Conservation (phyloP, 75 land plant species). For the Larix kaempferi region DNA sequence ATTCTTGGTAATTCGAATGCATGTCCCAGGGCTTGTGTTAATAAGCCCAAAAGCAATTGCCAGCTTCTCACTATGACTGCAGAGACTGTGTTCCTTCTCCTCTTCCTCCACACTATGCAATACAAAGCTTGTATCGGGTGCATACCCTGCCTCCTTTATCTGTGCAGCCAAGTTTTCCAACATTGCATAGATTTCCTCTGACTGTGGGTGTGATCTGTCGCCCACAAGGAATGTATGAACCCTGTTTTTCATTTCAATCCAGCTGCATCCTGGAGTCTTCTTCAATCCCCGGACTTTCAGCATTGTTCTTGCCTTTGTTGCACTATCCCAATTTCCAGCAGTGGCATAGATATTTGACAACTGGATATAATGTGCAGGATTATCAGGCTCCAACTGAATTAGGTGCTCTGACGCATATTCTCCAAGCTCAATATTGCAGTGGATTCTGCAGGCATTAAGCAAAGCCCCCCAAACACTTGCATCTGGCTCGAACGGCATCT, state of each 20-base stretch:
- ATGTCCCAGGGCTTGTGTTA: constrained; percentile 10
- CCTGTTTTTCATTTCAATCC: constrained; percentile 12
- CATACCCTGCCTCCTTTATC: constrained; percentile 12
- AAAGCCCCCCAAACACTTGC: constrained; percentile 18
- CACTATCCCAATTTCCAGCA: constrained; percentile 12
- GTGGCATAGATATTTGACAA: constrained; percentile 22
- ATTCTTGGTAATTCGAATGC: constrained; percentile 16
- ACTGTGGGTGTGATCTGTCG: constrained; percentile 16
- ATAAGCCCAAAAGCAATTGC: constrained; percentile 18
- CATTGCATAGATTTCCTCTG: constrained; percentile 7
- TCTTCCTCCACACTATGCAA: constrained; percentile 2
- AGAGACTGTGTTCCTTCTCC: constrained; percentile 8
- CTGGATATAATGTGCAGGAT: constrained; percentile 11
- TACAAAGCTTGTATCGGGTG: constrained; percentile 7
- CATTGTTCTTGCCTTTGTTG: constrained; percentile 4
- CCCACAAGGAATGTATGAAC: constrained; percentile 14
- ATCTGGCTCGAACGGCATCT: constrained; percentile 1
- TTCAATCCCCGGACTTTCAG: neutral
- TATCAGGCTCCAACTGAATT: constrained; percentile 11
- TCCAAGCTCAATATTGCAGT: constrained; percentile 3
- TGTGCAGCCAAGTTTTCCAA: constrained; percentile 8
- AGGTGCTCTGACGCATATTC: neutral
- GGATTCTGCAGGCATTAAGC: constrained; percentile 17
- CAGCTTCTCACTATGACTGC: constrained; percentile 19
- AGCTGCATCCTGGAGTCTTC: constrained; percentile 11